Conservation (phyloP, 805 yeast species). For the Deakozyma indianensis region DNA sequence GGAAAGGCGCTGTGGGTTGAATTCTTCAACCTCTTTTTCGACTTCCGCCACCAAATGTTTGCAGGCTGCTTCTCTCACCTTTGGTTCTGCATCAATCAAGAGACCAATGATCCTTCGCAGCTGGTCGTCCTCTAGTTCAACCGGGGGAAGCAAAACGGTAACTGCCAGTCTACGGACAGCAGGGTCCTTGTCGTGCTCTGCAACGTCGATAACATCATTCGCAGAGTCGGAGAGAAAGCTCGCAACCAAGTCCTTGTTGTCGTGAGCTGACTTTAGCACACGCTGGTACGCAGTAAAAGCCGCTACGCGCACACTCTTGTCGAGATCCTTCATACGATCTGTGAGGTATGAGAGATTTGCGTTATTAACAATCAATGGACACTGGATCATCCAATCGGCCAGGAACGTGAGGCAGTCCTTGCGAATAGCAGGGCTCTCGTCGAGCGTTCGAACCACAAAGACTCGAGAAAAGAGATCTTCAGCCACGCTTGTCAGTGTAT, state of each 20-base stretch:
- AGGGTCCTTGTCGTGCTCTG: background rate
- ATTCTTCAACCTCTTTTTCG: background rate
- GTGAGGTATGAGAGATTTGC: background rate
- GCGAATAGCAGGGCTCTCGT: background rate
- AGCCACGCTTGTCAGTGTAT: background rate
- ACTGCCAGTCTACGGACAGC: background rate
- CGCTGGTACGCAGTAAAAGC: background rate
- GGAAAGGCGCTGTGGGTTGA: background rate
- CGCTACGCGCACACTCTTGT: background rate
- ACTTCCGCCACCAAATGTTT: background rate
- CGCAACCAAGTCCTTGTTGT: background rate
- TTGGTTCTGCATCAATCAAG: background rate
- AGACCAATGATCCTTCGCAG: background rate
- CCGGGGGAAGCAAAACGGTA: background rate
- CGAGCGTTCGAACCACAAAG: background rate
- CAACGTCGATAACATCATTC: background rate
- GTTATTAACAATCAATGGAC: background rate
- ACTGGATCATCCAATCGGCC: background rate
- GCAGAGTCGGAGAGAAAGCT: background rate
- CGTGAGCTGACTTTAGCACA: background rate
- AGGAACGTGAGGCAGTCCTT: background rate
- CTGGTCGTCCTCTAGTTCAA: background rate
- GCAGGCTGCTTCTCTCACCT: background rate
- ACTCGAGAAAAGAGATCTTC: background rate
- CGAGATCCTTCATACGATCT: background rate